Conservation (phyloP, 2,329 filamentous ascomycete genomes). For the Phyllosticta citribraziliensis region DNA sequence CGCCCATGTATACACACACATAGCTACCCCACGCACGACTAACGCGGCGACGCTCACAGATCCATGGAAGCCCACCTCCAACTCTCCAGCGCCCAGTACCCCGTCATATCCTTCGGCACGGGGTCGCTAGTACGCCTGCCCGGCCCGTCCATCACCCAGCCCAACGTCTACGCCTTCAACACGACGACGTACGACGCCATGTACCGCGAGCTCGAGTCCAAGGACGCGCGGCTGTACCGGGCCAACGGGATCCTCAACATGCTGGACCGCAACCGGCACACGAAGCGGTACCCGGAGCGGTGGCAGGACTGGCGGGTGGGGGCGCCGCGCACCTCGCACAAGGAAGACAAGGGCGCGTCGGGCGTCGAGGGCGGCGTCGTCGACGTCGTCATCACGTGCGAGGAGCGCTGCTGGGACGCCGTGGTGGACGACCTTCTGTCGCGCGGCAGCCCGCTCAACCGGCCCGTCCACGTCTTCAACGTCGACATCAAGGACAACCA, state of each 20-base stretch:
- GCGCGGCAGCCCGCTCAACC: conserved; percentile 75
- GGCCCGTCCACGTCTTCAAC: conserved; percentile 95
- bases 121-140: conserved; percentile 89
- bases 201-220: conserved; percentile 78
- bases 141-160: conserved; percentile 80
- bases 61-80: conserved; percentile 99
- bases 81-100: conserved; percentile 71
- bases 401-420: conserved; percentile 96
- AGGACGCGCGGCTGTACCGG: conserved; percentile 79
- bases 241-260: conserved; percentile 93
- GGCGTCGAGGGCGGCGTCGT: conserved; percentile 85
- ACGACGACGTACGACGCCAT: conserved; percentile 91
- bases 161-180: conserved; percentile 98
- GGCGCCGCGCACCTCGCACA: conserved; percentile 63
- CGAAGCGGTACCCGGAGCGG: conserved; percentile 92
- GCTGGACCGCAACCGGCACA: conserved; percentile 79
- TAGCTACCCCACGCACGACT: conserved; percentile 10
- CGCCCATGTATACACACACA: not conserved
- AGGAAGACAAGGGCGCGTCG: conserved; percentile 60
- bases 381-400: conserved; percentile 92
- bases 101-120: conserved; percentile 97
- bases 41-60: conserved; percentile 32
- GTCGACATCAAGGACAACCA: conserved; percentile 98
- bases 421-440: conserved; percentile 88
- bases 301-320: conserved; percentile 98